Evolutionary conservation across 768 basidiomycete species (phyloP).

Genomic region (Termitomyces sp.): DNA sequence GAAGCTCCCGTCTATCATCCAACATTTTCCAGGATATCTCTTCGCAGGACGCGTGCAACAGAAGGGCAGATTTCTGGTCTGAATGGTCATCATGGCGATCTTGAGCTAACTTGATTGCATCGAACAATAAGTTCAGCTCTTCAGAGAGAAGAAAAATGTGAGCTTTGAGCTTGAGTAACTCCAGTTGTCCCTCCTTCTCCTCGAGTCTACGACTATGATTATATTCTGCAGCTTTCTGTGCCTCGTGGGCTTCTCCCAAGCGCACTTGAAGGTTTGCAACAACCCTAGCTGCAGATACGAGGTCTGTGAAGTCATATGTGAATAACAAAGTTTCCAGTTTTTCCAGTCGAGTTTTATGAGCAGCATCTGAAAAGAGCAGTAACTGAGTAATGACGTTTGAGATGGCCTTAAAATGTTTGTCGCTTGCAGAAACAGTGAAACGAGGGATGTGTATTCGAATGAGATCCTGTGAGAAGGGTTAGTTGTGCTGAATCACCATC

Average conservation of each 20-base stretch:
- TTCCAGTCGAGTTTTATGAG: constrained; percentile 71
- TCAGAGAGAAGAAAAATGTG: constrained; percentile 70
- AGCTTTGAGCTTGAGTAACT: constrained; percentile 62
- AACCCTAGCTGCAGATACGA: constrained; percentile 62
- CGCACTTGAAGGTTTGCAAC: constrained; percentile 68
- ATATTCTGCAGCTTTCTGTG: constrained; percentile 33
- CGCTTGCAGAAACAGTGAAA: constrained; percentile 81
- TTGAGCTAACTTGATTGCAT: constrained; percentile 79
- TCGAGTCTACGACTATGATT: constrained; percentile 30
- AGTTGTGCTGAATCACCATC: not conserved
- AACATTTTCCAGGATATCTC: constrained; percentile 94
- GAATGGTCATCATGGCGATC: constrained; percentile 61
- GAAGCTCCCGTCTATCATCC: constrained; percentile 59
- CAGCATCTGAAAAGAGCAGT: constrained; percentile 84
- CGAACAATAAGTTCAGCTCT: constrained; percentile 80
- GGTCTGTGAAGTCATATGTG: constrained; percentile 83
- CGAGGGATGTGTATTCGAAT: constrained; percentile 77
- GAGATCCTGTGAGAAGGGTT: constrained; percentile 53
- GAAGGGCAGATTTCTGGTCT: constrained; percentile 74
- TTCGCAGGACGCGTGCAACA: constrained; percentile 74
- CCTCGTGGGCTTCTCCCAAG: constrained; percentile 59
- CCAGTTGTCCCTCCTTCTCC: constrained; percentile 41
- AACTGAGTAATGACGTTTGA: constrained; percentile 85
- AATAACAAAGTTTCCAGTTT: constrained; percentile 79
- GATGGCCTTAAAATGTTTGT: constrained; percentile 77